Evolutionary conservation across 257 asterid genomes (phyloP), one percentile per base, ranked within the genome.

Genomic region (Solanum gandarillasii): DNA sequence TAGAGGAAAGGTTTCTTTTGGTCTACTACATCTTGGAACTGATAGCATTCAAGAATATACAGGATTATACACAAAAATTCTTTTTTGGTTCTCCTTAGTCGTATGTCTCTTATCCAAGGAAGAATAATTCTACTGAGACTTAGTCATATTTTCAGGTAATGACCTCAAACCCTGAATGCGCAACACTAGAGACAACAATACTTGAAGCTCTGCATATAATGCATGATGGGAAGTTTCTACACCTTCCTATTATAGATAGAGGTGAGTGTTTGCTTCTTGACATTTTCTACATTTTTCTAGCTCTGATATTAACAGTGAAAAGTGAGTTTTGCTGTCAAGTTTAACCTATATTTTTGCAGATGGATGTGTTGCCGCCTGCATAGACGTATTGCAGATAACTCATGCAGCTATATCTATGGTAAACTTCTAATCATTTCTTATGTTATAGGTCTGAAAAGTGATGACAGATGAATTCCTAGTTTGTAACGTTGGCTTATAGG

Each of bases 371-470:
- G 92, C 90, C 65, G 94, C 99, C 79, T 95, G 97, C 29, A 48
- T 96, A 9, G 99, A 96, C 89, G 99, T 96, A 87, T 86, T 96
- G 96, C 98, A 95, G 93, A 94, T 96, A 91, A 94, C 96, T 87
- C 98, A 96, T 88, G 98, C 98, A 7, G 96, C 98, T 79, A 93
- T 96, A 90, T 93, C 98, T 74, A 93, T 95, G 98, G 99, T 96
- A 93, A 90, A 46, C 85, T 29, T 46, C 67, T 48, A 81, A 43
- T 29, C 35, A 29, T 46, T 46, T 81, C 27, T 81, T 81, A 29
- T 81, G 85, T 29, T 79, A 25, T 43, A 43, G 60, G 84, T 79
- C 67, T 79, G 36, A 27, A 25, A 79, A 79, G 39, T 81, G 41
- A 48, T 81, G 39, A 12, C 68, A 16, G 18, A 27, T 27, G 85